Percentiles rank a stretch among this genome's conserved stretches.
Evolutionary conservation across 768 basidiomycete genomes (phyloP).

Genomic region (Strobilomyces confusus): DNA sequence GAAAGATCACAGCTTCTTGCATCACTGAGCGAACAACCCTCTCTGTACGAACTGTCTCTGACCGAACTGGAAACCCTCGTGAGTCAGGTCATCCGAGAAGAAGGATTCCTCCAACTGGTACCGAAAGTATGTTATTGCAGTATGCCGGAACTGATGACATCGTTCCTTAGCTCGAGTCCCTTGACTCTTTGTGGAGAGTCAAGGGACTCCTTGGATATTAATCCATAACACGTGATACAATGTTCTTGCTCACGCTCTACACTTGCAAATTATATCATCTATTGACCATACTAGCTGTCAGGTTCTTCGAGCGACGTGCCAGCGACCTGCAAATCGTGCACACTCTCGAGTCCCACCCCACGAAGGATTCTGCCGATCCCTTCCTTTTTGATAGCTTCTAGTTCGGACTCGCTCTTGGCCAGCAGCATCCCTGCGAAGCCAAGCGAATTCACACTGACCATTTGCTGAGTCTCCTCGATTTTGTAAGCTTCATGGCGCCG

Average conservation of each 20-base stretch:
- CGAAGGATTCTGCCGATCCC: conserved; percentile 59
- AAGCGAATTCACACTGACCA: conserved; percentile 76
- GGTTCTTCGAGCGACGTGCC: conserved; percentile 40
- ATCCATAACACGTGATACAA: neutral
- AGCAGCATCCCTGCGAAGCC: conserved; percentile 90
- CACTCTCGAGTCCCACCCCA: conserved; percentile 60
- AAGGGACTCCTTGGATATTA: conserved; percentile 36
- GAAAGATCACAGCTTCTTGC: conserved; percentile 28
- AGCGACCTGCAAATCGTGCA: conserved; percentile 61
- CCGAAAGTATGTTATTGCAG: conserved; percentile 13
- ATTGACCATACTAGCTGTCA: conserved; percentile 11
- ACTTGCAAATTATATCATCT: neutral
- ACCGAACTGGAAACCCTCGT: conserved; percentile 54
- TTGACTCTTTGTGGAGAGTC: conserved; percentile 52
- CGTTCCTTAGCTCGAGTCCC: conserved; percentile 44
- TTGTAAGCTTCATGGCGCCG: conserved; percentile 60
- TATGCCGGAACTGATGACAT: conserved; percentile 11
- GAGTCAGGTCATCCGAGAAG: conserved; percentile 61
- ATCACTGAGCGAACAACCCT: conserved; percentile 41
- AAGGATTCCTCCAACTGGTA: conserved; percentile 77
- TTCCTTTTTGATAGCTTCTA: conserved; percentile 63
- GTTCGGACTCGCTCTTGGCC: conserved; percentile 76
- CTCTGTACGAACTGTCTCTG: conserved; percentile 52
- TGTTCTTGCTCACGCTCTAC: neutral
- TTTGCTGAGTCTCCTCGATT: conserved; percentile 49